Evolutionary conservation across 163 green algal species (phyloP).

Genomic region (Chlorella variabilis): DNA sequence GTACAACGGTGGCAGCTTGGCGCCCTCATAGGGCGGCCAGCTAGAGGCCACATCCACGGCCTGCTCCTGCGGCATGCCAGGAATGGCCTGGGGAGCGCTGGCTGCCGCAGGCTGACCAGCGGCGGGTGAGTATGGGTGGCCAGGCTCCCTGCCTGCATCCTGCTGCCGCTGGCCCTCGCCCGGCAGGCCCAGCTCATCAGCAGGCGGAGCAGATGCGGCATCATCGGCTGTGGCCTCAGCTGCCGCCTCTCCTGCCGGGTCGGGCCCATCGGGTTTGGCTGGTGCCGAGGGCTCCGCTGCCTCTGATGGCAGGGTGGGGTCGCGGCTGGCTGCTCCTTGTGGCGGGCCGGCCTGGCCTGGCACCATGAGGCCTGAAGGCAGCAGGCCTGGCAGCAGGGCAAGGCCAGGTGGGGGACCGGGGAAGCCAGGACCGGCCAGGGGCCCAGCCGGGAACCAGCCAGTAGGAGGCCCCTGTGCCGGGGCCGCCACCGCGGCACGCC

Average conservation of each 20-base stretch:
- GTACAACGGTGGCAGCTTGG: conserved; percentile 24
- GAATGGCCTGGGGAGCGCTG: background rate
- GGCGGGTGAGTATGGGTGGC: background rate
- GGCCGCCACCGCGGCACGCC: background rate
- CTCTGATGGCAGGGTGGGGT: too few relatives aligned
- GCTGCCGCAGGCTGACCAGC: background rate
- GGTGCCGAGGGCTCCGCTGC: background rate
- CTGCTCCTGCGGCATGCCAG: too few relatives aligned
- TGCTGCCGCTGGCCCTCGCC: too few relatives aligned
- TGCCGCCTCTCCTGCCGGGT: too few relatives aligned
- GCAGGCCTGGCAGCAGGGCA: background rate
- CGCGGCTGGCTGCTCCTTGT: too few relatives aligned
- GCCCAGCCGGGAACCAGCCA: background rate
- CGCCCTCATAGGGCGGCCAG: conserved; percentile 33
- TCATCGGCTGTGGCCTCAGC: background rate
- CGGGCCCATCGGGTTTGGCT: too few relatives aligned
- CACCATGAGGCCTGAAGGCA: background rate
- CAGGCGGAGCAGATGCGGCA: background rate
- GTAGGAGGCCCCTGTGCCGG: background rate
- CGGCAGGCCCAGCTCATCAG: too few relatives aligned
- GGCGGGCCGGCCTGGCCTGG: background rate
- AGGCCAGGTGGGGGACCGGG: background rate
- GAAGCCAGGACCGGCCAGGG: too few relatives aligned
- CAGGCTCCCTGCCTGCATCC: background rate
- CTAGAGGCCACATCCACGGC: conserved; percentile 9